Evolutionary conservation across 2,329 filamentous ascomycete species (phyloP).

Genomic region (Verticillium zaregamsianum): DNA sequence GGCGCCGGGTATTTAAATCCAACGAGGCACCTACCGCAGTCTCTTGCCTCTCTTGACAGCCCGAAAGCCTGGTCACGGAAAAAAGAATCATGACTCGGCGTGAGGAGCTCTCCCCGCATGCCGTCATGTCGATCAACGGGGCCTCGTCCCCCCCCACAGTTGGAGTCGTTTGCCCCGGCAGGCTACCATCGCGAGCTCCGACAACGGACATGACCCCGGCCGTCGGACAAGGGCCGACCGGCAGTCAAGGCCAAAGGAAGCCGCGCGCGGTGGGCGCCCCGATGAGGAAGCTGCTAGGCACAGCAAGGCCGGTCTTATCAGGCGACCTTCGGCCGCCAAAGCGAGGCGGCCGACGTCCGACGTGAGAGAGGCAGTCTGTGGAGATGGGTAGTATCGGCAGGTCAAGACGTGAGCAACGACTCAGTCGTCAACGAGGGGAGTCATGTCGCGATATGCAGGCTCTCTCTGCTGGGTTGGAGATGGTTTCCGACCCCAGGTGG

Average conservation of each 20-base stretch:
- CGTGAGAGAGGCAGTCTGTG: background rate
- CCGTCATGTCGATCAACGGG: background rate
- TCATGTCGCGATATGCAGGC: too few species aligned
- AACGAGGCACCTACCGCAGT: background rate
- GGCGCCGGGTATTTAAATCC: background rate
- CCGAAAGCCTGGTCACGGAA: background rate
- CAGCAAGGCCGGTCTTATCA: background rate
- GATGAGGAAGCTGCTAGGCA: background rate
- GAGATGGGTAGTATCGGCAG: too few species aligned
- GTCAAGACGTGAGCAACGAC: too few species aligned
- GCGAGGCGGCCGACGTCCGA: background rate
- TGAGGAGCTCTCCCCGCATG: background rate
- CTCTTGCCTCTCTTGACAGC: background rate
- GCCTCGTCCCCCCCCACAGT: background rate
- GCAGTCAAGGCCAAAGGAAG: background rate
- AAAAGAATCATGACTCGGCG: background rate
- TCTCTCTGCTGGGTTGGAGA: too few species aligned
- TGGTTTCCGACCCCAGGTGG: too few species aligned
- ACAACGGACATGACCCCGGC: background rate
- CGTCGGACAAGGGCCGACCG: background rate
- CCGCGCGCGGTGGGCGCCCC: background rate
- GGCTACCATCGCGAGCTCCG: background rate
- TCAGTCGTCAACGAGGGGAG: too few species aligned
- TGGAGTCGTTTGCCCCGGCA: background rate
- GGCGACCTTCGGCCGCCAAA: background rate